Evolutionary conservation across 148 eudicot genomes (phyloP).

Genomic region (Rhododendron kiyosumense): DNA sequence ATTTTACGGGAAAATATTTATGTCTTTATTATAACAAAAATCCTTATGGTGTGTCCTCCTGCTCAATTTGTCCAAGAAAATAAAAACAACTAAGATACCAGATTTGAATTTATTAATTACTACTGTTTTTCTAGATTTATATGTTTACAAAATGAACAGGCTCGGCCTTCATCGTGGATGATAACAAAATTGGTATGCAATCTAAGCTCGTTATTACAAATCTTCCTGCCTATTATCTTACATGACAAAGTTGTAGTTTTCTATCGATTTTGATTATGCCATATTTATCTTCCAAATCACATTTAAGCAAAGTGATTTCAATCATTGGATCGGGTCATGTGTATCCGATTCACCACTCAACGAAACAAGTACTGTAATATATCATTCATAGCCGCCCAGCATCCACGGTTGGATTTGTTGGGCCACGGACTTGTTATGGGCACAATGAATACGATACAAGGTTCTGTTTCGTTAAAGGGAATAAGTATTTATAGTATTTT

Average conservation of each 20-base stretch:
- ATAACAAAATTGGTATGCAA: background rate
- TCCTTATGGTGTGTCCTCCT: no score
- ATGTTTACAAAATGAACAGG: no score
- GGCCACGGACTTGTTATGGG: background rate
- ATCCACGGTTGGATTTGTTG: background rate
- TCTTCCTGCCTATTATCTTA: background rate
- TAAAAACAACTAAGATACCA: no score
- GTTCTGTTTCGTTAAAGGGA: no score
- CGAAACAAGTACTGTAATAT: background rate
- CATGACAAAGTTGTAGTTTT: background rate
- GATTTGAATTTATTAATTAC: no score
- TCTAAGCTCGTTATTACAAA: background rate
- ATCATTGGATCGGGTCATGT: background rate
- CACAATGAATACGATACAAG: background rate
- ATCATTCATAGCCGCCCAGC: background rate
- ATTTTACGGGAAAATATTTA: no score
- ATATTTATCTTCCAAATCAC: background rate
- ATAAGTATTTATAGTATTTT: no score
- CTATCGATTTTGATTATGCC: background rate
- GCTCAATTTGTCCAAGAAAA: no score
- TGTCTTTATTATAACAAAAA: no score
- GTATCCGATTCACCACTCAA: background rate
- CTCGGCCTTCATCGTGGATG: no score
- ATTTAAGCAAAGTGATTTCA: no score
- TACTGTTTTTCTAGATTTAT: no score